Evolutionary conservation across 2,329 filamentous ascomycete genomes (phyloP).

Genomic region (Scedosporium dehoogii): DNA sequence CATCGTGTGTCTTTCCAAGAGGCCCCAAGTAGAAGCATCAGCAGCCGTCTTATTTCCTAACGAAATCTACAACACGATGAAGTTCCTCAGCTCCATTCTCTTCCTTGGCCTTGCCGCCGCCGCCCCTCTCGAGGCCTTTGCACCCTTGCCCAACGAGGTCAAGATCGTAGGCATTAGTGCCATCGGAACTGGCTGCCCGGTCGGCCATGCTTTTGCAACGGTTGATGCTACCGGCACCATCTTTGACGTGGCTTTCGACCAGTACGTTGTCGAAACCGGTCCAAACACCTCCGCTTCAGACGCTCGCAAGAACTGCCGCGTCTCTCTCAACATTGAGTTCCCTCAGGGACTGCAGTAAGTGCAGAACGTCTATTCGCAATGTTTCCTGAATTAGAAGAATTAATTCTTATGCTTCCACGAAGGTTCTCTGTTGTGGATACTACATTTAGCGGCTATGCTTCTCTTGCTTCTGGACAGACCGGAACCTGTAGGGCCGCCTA

Average conservation of each 20-base stretch:
- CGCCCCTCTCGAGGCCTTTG: background rate
- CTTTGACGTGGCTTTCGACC: constrained; percentile 16
- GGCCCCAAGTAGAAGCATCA: background rate
- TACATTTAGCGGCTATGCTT: constrained; percentile 17
- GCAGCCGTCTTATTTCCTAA: no score
- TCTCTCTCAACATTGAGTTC: constrained; percentile 17
- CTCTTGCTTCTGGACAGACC: constrained; percentile 15
- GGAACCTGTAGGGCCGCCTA: constrained; percentile 18
- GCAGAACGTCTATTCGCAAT: background rate
- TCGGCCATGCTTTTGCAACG: constrained; percentile 15
- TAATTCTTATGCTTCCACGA: background rate
- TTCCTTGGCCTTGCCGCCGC: constrained; percentile 4
- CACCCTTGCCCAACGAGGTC: constrained; percentile 8
- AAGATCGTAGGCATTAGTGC: constrained; percentile 16
- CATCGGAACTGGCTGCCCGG: constrained; percentile 16
- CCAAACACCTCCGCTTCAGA: constrained; percentile 12
- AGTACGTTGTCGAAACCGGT: constrained; percentile 13
- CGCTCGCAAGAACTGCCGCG: constrained; percentile 18
- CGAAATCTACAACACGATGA: background rate
- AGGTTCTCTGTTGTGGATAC: constrained; percentile 17
- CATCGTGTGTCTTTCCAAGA: background rate
- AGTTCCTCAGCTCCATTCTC: constrained; percentile 1
- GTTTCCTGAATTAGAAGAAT: background rate
- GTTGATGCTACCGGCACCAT: constrained; percentile 16
- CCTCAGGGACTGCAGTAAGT: constrained; percentile 16